Evolutionary conservation across 1,284 basidiomycete genomes (phyloP), one percentile per base, ranked within the genome.

Genomic region (Lentinula novae-zelandiae): DNA sequence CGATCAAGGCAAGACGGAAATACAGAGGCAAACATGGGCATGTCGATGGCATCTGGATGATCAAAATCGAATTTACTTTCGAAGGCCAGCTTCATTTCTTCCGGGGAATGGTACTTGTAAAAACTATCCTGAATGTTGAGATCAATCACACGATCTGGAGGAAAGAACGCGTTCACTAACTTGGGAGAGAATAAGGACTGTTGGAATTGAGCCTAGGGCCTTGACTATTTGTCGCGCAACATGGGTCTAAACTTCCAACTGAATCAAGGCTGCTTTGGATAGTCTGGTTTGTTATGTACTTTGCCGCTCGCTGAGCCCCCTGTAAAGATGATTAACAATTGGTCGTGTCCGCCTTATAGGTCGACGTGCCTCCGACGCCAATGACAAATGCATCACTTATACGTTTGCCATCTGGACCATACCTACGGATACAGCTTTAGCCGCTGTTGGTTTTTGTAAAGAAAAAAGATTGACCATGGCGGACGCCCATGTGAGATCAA

Each of bases 281-380:
- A 34, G 10, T n/a, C 34, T 34, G 33, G 58, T 53, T 58, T 3
- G 60, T 77, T 67, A 10, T 10, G 15, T 61, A 93, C 95, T 85
- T 98, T 97, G 59, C 96, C 96, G 66, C 92, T 95, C 0, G 95
- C 94, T 65, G 90, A 93, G 1, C 96, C 96, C 60, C 95, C 89
- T 91, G 64, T 2, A 51, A 9, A 39, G 8, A 13, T 31, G 7
- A n/a, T 22, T 2, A 10, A n/a, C 10, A 3, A 22, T 39, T 51
- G 10, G 10, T 27, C 7, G 34, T 10, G 33, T n/a, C 12, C 46
- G 13, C 5, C 34, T 13, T 9, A 10, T 7, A 58, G 44, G 7
- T 27, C 7, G 20, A 78, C 70, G 72, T 78, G 84, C 96, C 96
- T 66, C 93, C 95, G 67, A 98, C 91, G 8, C 92, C 96, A 61